Evolutionary conservation across 192 early-diverging fungal genomes (phyloP), one percentile per base, ranked within the genome.

Genomic region (Funneliformis mosseae): DNA sequence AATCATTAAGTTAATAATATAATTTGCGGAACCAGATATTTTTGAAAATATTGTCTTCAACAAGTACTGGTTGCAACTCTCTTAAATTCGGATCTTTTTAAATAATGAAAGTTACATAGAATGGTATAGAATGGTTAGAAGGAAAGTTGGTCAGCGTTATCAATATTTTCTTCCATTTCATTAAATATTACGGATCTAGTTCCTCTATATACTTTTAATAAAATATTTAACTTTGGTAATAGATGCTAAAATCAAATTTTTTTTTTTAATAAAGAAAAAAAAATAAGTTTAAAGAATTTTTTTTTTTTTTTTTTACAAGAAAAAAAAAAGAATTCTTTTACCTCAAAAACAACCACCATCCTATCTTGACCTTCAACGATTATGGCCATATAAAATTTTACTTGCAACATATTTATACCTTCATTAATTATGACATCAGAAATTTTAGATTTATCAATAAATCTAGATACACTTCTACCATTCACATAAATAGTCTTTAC

Each of bases 371-470:
- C 90, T 62, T 86, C 87, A 14, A 93, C 89, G 60, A 95, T 81
- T 27, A 94, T 88, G 7, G 91, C 92, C 81, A 95, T 81, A 80
- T 94, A 94, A 46, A 91, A 91, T 42, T 90, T 90, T 55, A 95
- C 87, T 63, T 92, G 90, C 80, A 88, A 89, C 84, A 93, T 85
- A 3, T 90, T 92, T 25, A 95, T 94, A 2, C 86, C 93, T 83
- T 95, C 94, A 72, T 95, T 93, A 76, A 95, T 91, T 70, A 95
- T 87, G 9, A 95, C 85, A 77, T 94, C 89, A 5, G 82, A 76
- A 74, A 95, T 90, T 50, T 90, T 87, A 27, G 86, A 84, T 50
- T 87, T 75, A 74, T 90, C 92, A 76, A 95, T 92, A 82, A 95
- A 95, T 28, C 80, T 80, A 18, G 87, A 85, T 21, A 83, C 80